These are phyloP conservation scores for Pseudopediastrum boryanum DNA, from an alignment of 139 green algal species.

Conservation along the genomic window DNA sequence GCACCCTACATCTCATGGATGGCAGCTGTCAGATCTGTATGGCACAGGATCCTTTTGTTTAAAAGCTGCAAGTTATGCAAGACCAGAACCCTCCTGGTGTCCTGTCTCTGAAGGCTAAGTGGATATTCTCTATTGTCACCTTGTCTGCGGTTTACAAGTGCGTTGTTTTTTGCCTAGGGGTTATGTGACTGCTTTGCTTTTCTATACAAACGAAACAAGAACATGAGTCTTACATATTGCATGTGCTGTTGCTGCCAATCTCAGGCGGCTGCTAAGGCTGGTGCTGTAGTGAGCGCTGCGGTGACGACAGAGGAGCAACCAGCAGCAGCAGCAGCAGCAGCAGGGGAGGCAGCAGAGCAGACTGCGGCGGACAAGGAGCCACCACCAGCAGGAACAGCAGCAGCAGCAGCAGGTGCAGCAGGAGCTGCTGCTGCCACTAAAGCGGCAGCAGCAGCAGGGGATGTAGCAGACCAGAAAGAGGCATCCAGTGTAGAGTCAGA, in stretches of 20 bases:
- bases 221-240: no score
- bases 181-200: background rate
- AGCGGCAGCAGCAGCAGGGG: background rate
- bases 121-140: no score
- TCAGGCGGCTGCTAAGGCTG: background rate
- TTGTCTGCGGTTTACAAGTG: background rate
- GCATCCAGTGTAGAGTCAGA: background rate
- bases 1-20: no score
- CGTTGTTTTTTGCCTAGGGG: background rate
- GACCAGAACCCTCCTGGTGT: no score
- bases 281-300: background rate
- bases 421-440: background rate
- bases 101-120: no score
- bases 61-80: no score
- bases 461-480: background rate
- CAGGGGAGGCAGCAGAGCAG: background rate
- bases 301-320: background rate
- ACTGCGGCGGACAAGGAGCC: no score
- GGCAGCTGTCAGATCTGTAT: no score
- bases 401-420: background rate
- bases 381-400: background rate
- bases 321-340: background rate
- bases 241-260: background rate
- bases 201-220: background rate
- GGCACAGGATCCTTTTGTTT: no score